Evolutionary conservation across 768 basidiomycete species (phyloP).

Genomic region (Lactarius indigo): DNA sequence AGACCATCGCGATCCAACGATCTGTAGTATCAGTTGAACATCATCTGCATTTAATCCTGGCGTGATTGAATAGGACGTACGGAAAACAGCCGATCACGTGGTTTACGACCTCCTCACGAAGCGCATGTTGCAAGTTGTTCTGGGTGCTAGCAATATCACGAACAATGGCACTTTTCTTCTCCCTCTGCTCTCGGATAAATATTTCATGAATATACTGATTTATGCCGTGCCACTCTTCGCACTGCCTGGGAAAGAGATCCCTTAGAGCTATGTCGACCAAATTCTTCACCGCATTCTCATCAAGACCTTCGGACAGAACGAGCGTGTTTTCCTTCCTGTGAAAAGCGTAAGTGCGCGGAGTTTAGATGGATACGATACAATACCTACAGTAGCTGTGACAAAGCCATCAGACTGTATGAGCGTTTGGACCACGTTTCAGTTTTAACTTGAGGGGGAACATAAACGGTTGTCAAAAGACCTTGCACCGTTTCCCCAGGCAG

Average conservation of each 20-base stretch:
- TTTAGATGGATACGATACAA: too few species aligned
- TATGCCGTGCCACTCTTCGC: not conserved
- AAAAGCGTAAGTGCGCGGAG: not conserved
- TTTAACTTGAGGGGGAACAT: not conserved
- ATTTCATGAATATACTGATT: not conserved
- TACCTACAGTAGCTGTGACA: not conserved
- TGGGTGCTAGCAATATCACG: not conserved
- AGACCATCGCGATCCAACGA: not conserved
- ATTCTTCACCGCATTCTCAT: not conserved
- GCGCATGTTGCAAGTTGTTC: not conserved
- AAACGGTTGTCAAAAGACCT: slow-evolving; percentile 16
- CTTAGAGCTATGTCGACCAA: slow-evolving; percentile 1
- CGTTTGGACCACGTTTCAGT: not conserved
- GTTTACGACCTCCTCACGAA: not conserved
- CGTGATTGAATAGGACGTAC: not conserved
- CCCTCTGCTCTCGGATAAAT: not conserved
- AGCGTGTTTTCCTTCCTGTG: not conserved
- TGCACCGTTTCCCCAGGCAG: slow-evolving; percentile 25
- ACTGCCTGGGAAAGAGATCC: not conserved
- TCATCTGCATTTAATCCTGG: not conserved
- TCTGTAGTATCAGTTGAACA: not conserved
- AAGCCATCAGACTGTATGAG: not conserved
- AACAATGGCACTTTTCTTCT: not conserved
- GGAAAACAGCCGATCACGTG: slow-evolving; percentile 1
- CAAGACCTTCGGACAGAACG: slow-evolving; percentile 4